Evolutionary conservation across 2,329 filamentous ascomycete genomes (phyloP).

Genomic region (Ascochyta viciae-villosae): DNA sequence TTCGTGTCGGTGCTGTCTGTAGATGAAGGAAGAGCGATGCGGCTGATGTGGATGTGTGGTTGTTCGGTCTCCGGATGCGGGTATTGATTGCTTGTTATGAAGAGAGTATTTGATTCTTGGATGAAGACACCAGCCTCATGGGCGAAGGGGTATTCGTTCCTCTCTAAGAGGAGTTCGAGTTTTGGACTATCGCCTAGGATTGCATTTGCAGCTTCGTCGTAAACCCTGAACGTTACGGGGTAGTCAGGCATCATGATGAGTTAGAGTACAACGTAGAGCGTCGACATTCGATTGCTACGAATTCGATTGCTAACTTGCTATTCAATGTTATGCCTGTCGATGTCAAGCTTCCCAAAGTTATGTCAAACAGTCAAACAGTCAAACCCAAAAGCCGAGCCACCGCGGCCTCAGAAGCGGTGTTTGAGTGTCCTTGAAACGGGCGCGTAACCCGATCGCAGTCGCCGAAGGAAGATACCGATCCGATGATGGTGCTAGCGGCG

Average conservation of each 20-base stretch:
- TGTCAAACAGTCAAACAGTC: not conserved
- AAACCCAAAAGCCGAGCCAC: conserved; percentile 1
- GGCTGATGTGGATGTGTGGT: conserved; percentile 27
- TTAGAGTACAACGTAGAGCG: not conserved
- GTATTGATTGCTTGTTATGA: conserved; percentile 50
- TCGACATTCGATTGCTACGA: not conserved
- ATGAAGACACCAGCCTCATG: conserved; percentile 57
- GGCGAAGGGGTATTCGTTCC: conserved; percentile 72
- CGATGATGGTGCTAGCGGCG: conserved; percentile 6
- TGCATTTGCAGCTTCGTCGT: conserved; percentile 14
- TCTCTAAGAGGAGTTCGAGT: conserved; percentile 21
- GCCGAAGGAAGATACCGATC: conserved; percentile 7
- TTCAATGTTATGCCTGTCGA: not conserved
- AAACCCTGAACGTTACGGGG: conserved; percentile 12
- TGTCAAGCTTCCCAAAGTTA: not conserved
- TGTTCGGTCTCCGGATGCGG: conserved; percentile 18
- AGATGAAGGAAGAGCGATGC: conserved; percentile 18
- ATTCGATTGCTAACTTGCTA: too few species aligned
- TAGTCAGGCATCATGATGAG: conserved; percentile 3
- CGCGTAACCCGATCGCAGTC: conserved; percentile 1
- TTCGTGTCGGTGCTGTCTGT: conserved; percentile 4
- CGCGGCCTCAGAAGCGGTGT: conserved; percentile 7
- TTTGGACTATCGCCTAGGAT: conserved; percentile 16
- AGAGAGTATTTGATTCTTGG: conserved; percentile 40
- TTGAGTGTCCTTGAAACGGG: not conserved